Base-by-base conservation (phyloP, 495 filamentous ascomycete genomes). In the Aspergillus sparsus region DNA sequence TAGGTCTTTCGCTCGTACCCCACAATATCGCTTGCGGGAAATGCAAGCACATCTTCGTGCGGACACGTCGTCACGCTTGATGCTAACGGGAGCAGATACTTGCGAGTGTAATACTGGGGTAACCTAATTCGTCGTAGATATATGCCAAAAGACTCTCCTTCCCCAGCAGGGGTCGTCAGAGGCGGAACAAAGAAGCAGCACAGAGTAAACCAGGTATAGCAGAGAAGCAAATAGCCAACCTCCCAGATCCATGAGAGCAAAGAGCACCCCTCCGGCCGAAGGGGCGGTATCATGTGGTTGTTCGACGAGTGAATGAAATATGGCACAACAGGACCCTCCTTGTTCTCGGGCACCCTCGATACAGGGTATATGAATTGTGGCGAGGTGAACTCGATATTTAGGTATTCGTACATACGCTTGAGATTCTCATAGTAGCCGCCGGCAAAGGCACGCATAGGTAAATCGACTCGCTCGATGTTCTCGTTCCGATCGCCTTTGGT, bases 381-480 rank as follows among this genome's bases (percentile, higher is more conserved):
- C 16, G 68, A 49, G 0, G 18, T 42, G 64, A 78, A 83, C 32
- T 67, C 46, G 10, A 85, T 68, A 0, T 67, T 76, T 13, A 86
- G 65, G 58, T 82, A 74, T 32, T 77, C 73, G 62, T 86, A 85
- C 81, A 86, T 82, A 2, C 72, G 70, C 27, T 66, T 74, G 44
- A 86, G 68, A 50, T 80, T 80, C n/a, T 70, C 70, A 54, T 85
- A 83, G 66, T 77, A 86, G 21, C 81, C 79, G 13, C 72, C 80
- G 7, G 80, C 77, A 53, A 84, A 81, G 3, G 78, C 77, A 37
- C 82, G 81, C 80, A 85, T 85, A 15, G 83, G 83, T n/a, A 85
- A 63, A 70, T 85, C 82, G 27, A 80, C 62, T 52, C 80, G 70
- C 44, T 31, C 18, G 32, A 55, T 55, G 31, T 31, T 53, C 49